Evolutionary conservation across 352 stramenopile genomes (phyloP), one percentile per base, ranked within the genome.

Genomic region (Phytophthora fragariae): DNA sequence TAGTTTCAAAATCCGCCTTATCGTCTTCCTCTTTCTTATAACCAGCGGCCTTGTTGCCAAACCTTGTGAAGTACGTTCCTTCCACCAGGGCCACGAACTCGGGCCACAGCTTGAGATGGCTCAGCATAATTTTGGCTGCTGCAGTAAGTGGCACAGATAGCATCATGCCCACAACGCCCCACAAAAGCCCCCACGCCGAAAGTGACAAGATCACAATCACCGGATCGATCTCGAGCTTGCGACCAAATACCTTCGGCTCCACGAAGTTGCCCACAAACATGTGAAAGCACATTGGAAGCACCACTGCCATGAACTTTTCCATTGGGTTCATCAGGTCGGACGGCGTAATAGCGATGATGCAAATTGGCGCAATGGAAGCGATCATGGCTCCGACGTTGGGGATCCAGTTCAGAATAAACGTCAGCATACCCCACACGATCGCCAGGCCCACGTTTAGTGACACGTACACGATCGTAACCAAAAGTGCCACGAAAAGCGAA

Each of bases 261-360:
- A 97, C 91, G 56, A 97, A 97, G 70, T 95, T 97, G 39, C 90
- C 90, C 15, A 95, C 88, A 67, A 97, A 95, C 84, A 93, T 92
- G 82, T 97, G 90, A 70, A 97, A 95, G 64, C 83, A 93, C 87
- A 94, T 95, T 8, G 90, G 90, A 60, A 97, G 69, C 33, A 84
- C 70, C 72, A 97, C 92, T 7, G 90, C 90, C 24, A 97, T 58
- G 70, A 97, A 94, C 75, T 97, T 97, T 65, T 97, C 88, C 88
- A 97, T 95, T 17, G 88, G 86, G 69, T 92, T 95, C 90, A 97
- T 97, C 27, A 97, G 55, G 33, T 93, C 77, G 21, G 79, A 80
- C 14, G 90, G 90, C 24, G 90, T 95, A 74, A 97, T 97, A 5
- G 86, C 85, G 59, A 97, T 97, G 76, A 97, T 97, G 67, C 83